Evolutionary conservation across 139 green algal genomes (phyloP).

Genomic region (Trebouxia sp.): DNA sequence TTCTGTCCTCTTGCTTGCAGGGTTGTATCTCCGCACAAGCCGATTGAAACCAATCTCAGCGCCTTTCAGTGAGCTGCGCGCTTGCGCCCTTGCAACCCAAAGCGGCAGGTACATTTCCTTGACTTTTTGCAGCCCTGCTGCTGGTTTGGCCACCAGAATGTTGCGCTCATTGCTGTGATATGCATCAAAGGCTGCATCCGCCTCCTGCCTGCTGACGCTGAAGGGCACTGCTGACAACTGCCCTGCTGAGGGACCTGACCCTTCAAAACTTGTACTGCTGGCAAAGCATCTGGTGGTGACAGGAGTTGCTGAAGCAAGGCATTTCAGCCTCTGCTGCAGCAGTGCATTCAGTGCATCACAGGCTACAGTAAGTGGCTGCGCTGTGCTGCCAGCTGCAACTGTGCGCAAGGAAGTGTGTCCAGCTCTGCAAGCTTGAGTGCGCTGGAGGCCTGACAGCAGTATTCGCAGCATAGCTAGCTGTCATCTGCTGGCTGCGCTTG

Average conservation of each 20-base stretch:
- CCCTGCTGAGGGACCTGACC: neutral
- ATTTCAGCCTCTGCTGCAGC: too few relatives aligned
- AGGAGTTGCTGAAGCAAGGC: neutral
- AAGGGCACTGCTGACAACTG: conserved; percentile 7
- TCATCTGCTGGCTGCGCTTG: too few relatives aligned
- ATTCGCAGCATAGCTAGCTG: too few relatives aligned
- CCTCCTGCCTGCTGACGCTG: neutral
- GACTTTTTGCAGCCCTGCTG: conserved; percentile 3
- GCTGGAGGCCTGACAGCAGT: too few relatives aligned
- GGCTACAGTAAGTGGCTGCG: too few relatives aligned
- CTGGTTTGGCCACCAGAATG: neutral
- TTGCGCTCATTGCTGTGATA: conserved; percentile 1
- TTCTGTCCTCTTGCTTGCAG: neutral
- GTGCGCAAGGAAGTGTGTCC: too few relatives aligned
- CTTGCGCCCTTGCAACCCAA: conserved; percentile 5
- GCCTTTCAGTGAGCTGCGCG: neutral
- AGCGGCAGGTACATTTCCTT: conserved; percentile 17
- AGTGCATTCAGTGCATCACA: too few relatives aligned
- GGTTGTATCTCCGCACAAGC: conserved; percentile 9
- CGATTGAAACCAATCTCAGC: conserved; percentile 13
- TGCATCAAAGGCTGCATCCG: conserved; percentile 13
- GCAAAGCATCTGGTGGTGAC: neutral
- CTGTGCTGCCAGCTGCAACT: too few relatives aligned
- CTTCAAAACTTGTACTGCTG: conserved; percentile 4
- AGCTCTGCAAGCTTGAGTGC: too few relatives aligned